Percentiles rank a stretch among this genome's conserved stretches.
Evolutionary conservation across 768 basidiomycete species (phyloP).

Genomic region (Russula sp.): DNA sequence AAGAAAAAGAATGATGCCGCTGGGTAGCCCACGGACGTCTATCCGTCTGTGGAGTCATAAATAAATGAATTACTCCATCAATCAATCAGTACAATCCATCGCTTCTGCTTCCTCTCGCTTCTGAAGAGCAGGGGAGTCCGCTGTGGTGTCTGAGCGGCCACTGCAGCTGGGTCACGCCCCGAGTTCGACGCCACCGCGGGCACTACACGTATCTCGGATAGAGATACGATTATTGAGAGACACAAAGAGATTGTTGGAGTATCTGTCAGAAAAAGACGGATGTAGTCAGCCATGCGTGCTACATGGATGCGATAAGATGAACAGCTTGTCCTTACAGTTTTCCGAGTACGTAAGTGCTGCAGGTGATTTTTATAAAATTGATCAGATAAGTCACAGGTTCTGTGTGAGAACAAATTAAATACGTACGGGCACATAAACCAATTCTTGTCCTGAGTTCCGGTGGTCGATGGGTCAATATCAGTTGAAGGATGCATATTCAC

Average conservation of each 20-base stretch:
- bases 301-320: too few relatives aligned
- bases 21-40: too few relatives aligned
- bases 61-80: too few relatives aligned
- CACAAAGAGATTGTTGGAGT: conserved; percentile 34
- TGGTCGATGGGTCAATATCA: background rate
- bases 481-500: background rate
- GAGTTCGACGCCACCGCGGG: too few relatives aligned
- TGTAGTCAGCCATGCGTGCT: background rate
- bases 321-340: conserved; percentile 19
- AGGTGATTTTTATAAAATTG: background rate
- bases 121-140: too few relatives aligned
- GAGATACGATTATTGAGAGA: conserved; percentile 31
- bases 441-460: conserved; percentile 12
- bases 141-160: too few relatives aligned
- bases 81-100: too few relatives aligned
- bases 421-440: conserved; percentile 20
- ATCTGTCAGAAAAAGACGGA: conserved; percentile 7
- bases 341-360: conserved; percentile 18
- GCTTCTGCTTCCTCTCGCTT: too few relatives aligned
- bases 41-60: too few relatives aligned
- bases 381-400: background rate
- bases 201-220: background rate
- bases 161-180: too few relatives aligned
- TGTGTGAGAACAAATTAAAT: background rate
- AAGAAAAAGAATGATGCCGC: too few relatives aligned